Conservation (phyloP, 2,329 filamentous ascomycete genomes). For the Penicillium sp. region DNA sequence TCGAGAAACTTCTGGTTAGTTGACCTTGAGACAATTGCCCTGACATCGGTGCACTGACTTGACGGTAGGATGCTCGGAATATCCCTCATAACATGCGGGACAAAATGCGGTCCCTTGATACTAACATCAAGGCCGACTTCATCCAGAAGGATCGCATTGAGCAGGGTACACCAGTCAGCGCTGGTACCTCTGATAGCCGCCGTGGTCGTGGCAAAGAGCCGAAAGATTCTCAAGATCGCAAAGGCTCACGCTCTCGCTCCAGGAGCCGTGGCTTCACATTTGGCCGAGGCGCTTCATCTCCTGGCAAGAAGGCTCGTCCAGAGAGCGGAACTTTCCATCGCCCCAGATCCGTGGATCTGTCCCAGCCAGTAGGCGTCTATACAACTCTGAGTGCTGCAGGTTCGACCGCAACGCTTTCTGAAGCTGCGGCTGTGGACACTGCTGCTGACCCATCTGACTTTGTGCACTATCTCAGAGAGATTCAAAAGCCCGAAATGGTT, state of each 20-base stretch:
- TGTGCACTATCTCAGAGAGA: conserved; percentile 79
- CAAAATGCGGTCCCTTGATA: conserved; percentile 87
- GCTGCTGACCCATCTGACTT: conserved; percentile 79
- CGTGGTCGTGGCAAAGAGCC: conserved; percentile 47
- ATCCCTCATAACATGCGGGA: conserved; percentile 92
- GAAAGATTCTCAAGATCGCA: conserved; percentile 47
- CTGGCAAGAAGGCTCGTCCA: conserved; percentile 72
- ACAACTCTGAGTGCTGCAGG: conserved; percentile 57
- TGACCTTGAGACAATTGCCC: conserved; percentile 24
- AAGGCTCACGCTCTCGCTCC: conserved; percentile 51
- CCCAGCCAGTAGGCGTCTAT: conserved; percentile 60
- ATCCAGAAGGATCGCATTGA: conserved; percentile 85
- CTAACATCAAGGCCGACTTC: conserved; percentile 93
- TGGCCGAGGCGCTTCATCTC: conserved; percentile 67
- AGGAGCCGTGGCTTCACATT: conserved; percentile 79
- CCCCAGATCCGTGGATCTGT: conserved; percentile 71
- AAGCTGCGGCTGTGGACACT: conserved; percentile 70
- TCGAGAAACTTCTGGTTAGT: conserved; percentile 62
- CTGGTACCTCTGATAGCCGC: conserved; percentile 36
- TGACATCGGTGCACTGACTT: conserved; percentile 6
- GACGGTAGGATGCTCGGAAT: conserved; percentile 76
- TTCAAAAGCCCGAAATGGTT: conserved; percentile 76
- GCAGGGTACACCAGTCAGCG: conserved; percentile 54
- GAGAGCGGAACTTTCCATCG: conserved; percentile 66
- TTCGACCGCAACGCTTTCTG: conserved; percentile 55